Percentiles rank a stretch among this genome's conserved stretches.
Evolutionary conservation across 306 rosid genomes (phyloP).

Genomic region (Begonia peltatifolia): DNA sequence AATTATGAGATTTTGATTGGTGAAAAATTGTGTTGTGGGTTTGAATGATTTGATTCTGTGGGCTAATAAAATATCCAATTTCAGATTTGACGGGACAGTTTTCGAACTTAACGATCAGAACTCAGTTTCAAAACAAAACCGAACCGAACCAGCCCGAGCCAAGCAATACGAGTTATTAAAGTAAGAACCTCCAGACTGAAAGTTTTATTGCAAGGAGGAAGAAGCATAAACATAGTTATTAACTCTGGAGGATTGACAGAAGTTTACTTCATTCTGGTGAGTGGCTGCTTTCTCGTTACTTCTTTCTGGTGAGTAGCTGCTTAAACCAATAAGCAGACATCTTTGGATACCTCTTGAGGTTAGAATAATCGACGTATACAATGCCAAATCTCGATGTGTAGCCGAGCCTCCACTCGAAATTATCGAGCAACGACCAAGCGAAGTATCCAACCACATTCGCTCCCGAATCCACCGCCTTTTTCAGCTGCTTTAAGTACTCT

Average conservation of each 20-base stretch:
- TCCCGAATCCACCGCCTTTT: constrained; percentile 67
- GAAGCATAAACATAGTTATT: neutral
- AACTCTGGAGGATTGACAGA: neutral
- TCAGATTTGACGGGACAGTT: too few species aligned
- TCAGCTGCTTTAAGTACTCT: constrained; percentile 47
- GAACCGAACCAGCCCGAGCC: too few species aligned
- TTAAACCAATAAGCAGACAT: constrained; percentile 92
- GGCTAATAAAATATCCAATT: too few species aligned
- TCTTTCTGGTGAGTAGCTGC: constrained; percentile 29
- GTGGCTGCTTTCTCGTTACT: constrained; percentile 13
- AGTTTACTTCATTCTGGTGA: neutral
- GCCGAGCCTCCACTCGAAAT: constrained; percentile 88
- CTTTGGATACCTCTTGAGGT: constrained; percentile 76
- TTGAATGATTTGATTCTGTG: too few species aligned
- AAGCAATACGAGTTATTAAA: too few species aligned
- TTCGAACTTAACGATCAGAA: too few species aligned
- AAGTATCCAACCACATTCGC: constrained; percentile 72
- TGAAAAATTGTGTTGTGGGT: too few species aligned
- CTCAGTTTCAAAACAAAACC: too few species aligned
- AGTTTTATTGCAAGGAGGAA: neutral
- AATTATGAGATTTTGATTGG: too few species aligned
- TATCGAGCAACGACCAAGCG: constrained; percentile 90
- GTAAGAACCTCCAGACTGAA: too few species aligned
- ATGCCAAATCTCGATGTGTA: constrained; percentile 90
- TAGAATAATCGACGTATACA: constrained; percentile 66